These are phyloP conservation scores for Colletotrichum sp. DNA, from an alignment of 2,329 filamentous ascomycete genomes.

Conservation along the genomic window DNA sequence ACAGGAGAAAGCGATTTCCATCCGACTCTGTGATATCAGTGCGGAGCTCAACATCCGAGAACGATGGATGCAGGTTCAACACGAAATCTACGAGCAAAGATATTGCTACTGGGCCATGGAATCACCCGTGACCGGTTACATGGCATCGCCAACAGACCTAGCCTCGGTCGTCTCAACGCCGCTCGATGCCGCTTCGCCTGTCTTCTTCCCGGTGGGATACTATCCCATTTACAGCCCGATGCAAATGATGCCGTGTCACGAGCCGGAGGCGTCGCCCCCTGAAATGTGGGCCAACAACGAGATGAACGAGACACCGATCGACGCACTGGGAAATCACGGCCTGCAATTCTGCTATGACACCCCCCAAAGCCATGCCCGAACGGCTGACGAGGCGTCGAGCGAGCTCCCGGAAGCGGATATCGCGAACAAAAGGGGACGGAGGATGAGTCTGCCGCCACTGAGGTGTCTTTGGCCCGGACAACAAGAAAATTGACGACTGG, in stretches of 20 bases:
- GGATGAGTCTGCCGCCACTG: slow-evolving; percentile 36
- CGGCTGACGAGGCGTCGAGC: neutral
- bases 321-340: neutral
- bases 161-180: slow-evolving; percentile 23
- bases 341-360: neutral
- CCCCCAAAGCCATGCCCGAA: too few relatives aligned
- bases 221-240: neutral
- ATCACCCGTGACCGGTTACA: neutral
- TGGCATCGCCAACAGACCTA: neutral
- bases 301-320: neutral
- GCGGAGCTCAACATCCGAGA: slow-evolving; percentile 53
- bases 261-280: neutral
- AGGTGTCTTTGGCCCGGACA: slow-evolving; percentile 30
- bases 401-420: neutral
- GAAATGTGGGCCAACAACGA: neutral
- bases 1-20: slow-evolving; percentile 50
- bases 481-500: neutral
- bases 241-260: neutral
- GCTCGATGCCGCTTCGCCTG: slow-evolving; percentile 30
- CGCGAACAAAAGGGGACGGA: slow-evolving; percentile 22
- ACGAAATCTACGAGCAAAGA: slow-evolving; percentile 19
- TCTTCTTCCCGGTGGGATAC: slow-evolving; percentile 33
- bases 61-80: slow-evolving; percentile 37
- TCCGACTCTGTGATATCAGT: slow-evolving; percentile 53
- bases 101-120: neutral